Base-by-base conservation (phyloP, 805 yeast genomes). In the Metschnikowia colocasiae region DNA sequence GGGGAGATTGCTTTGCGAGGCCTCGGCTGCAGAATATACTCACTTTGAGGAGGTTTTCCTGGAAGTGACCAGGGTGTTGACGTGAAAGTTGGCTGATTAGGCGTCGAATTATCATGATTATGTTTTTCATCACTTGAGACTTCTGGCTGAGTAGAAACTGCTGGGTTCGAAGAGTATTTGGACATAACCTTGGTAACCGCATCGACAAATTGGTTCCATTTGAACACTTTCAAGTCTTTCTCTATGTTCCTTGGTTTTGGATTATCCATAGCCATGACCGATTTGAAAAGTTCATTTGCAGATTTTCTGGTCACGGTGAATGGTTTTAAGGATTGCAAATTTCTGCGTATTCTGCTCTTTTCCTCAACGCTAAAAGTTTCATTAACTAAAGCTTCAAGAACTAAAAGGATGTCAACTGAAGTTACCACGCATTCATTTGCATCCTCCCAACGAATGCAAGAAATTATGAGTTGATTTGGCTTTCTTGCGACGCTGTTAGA, bases 221-320 rank as follows among this genome's bases (percentile, higher is more conserved):
- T 68, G 56, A 83, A 79, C 3, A 83, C 87, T 58, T 83, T 83
- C 50, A 83, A 76, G 58, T 82, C 86, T 59, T 83, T 83, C 55
- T 81, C 88, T 38, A 83, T 83, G 53, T 81, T 82, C 35, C 89
- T 66, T 4, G 89, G 89, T 53, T 80, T 71, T 2, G 89, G 89
- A 47, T 72, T 72, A 25, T 76, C 77, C 69, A 77, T 83, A 27
- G 72, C 64, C 88, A 83, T 83, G 31, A 83, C 74, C 42, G 51
- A 26, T 51, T 65, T 38, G 69, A 69, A 51, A 35, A 54, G 49
- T 20, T 47, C 48, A 13, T 44, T 41, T 25, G 57, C 58, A 9
- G 58, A 54, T 34, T 60, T 56, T 51, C 83, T 76, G 16, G 82
- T 73, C 12, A 83, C 73, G 0, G 88, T 83, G 36, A 68, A 59